Evolutionary conservation across 768 basidiomycete genomes (phyloP).

Genomic region (Saitozyma sp.): DNA sequence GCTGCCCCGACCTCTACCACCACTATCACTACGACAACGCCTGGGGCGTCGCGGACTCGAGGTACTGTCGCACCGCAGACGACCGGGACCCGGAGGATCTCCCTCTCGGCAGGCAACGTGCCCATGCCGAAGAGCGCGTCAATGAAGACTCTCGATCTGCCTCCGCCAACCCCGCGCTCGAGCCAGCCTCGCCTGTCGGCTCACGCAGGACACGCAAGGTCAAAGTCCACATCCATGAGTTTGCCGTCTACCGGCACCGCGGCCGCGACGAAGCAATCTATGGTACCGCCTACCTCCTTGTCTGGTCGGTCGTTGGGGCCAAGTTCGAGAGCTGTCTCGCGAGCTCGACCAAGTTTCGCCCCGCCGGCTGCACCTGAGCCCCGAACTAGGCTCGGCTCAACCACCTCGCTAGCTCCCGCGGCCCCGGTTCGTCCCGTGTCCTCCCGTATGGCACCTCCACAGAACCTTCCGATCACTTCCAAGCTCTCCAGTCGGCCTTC

Average conservation of each 20-base stretch:
- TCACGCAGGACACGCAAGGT: not conserved
- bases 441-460: not conserved
- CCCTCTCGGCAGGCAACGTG: slow-evolving; percentile 30
- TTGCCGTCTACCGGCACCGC: not conserved
- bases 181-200: not conserved
- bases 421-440: not conserved
- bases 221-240: not conserved
- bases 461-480: not conserved
- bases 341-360: not conserved
- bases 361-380: not conserved
- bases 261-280: not conserved
- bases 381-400: not conserved
- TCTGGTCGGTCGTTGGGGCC: not conserved
- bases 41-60: not conserved
- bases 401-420: not conserved
- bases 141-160: not conserved
- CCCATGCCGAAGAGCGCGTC: slow-evolving; percentile 24
- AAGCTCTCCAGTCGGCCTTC: not conserved
- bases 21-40: not conserved
- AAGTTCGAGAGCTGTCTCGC: too few species aligned
- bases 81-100: slow-evolving; percentile 18
- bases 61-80: not conserved
- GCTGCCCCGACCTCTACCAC: not conserved
- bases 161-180: not conserved
- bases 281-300: not conserved